These are phyloP conservation scores for Ophiostoma populinum DNA, from an alignment of 2,329 filamentous ascomycete genomes.

Conservation along the genomic window DNA sequence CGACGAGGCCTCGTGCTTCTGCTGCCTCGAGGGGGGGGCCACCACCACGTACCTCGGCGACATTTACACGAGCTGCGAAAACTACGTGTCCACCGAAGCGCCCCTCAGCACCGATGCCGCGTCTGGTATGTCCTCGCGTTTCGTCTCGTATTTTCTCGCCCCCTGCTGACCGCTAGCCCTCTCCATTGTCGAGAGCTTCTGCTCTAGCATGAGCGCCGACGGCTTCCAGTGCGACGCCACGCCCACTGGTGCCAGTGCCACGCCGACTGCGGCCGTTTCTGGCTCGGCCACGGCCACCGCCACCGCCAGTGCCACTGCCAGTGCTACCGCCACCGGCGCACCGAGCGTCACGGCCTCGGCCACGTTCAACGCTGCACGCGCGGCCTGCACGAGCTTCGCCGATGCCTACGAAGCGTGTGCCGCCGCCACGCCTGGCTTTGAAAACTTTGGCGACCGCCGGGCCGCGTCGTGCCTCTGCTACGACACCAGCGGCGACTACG, in stretches of 20 bases:
- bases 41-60: slow-evolving; percentile 5
- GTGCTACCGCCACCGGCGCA: too few species aligned
- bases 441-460: slow-evolving; percentile 5
- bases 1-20: slow-evolving; percentile 12
- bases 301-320: too few species aligned
- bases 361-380: slow-evolving; percentile 5
- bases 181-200: slow-evolving; percentile 5
- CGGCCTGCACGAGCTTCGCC: slow-evolving; percentile 13
- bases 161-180: slow-evolving; percentile 1
- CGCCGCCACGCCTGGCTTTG: slow-evolving; percentile 4
- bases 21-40: slow-evolving; percentile 9
- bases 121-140: background rate
- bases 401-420: slow-evolving; percentile 12
- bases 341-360: background rate
- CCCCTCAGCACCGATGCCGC: slow-evolving; percentile 7
- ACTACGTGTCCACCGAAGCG: slow-evolving; percentile 11
- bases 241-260: background rate
- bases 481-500: slow-evolving; percentile 7
- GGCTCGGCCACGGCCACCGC: too few species aligned
- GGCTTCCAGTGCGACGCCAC: slow-evolving; percentile 8
- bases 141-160: background rate
- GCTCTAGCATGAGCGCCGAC: background rate
- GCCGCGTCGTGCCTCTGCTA: slow-evolving; percentile 15
- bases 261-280: background rate
- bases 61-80: slow-evolving; percentile 13